Evolutionary conservation across 1,284 basidiomycete genomes (phyloP).

Genomic region (Cryptococcus sp.): DNA sequence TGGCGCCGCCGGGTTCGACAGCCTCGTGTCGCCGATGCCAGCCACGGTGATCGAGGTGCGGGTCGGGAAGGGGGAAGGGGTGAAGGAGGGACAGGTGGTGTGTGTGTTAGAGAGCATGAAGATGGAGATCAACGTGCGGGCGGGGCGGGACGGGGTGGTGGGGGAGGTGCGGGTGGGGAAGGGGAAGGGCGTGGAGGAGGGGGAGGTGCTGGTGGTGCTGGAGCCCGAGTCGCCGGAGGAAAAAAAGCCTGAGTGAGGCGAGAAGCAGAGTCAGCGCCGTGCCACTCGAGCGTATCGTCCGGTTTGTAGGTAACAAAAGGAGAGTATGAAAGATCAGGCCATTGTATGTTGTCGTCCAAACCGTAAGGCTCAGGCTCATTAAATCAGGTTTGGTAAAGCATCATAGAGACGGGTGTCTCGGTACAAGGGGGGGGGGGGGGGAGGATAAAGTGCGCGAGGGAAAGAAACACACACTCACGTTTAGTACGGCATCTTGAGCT

Average conservation of each 20-base stretch:
- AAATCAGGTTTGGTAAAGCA: constrained; percentile 51
- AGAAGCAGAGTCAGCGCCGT: background rate
- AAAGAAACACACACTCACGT: background rate
- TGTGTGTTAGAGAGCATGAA: constrained; percentile 94
- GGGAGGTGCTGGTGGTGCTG: constrained; percentile 65
- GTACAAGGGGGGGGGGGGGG: background rate
- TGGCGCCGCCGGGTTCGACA: constrained; percentile 11
- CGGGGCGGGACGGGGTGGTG: constrained; percentile 65
- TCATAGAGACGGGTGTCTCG: constrained; percentile 19
- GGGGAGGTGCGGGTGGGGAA: constrained; percentile 68
- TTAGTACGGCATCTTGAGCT: constrained; percentile 54
- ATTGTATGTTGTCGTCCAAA: constrained; percentile 19
- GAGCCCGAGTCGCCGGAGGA: constrained; percentile 16
- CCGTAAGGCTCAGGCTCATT: constrained; percentile 47
- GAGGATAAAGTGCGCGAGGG: background rate
- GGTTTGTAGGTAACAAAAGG: background rate
- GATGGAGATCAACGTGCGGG: constrained; percentile 82
- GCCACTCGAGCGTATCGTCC: background rate
- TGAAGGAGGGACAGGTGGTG: constrained; percentile 74
- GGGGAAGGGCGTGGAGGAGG: constrained; percentile 86
- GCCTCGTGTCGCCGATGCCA: constrained; percentile 68
- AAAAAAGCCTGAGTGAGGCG: background rate
- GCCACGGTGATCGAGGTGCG: constrained; percentile 81
- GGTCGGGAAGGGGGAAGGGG: constrained; percentile 68
- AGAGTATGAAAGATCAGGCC: constrained; percentile 11